Conservation (phyloP, 176 grass and related monocot genomes). For the Elaeis guineensis region DNA sequence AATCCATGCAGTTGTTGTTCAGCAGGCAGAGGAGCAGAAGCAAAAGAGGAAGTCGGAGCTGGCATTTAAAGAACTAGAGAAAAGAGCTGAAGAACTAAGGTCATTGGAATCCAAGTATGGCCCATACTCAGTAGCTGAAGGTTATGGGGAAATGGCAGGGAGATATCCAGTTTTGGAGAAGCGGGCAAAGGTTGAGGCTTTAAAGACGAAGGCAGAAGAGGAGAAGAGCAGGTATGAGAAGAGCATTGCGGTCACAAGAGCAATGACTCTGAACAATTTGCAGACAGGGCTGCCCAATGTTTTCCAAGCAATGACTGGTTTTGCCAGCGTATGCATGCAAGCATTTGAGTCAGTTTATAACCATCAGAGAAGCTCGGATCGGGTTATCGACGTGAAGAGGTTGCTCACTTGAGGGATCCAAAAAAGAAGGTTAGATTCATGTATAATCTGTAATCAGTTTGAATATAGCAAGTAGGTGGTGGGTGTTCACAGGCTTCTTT, state of each 20-base stretch:
- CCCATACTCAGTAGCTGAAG: slow-evolving; percentile 25
- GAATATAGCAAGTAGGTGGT: slow-evolving; percentile 8
- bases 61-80: slow-evolving; percentile 72
- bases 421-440: slow-evolving; percentile 3
- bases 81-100: slow-evolving; percentile 66
- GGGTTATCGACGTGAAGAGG: slow-evolving; percentile 54
- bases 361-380: slow-evolving; percentile 47
- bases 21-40: slow-evolving; percentile 85
- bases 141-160: slow-evolving; percentile 24
- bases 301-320: slow-evolving; percentile 94
- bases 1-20: slow-evolving; percentile 61
- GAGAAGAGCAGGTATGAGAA: slow-evolving; percentile 97
- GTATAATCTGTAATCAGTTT: slow-evolving; percentile 54
- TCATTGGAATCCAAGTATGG: slow-evolving; percentile 57
- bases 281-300: slow-evolving; percentile 90
- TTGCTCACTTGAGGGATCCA: slow-evolving; percentile 38
- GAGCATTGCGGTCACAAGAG: slow-evolving; percentile 73
- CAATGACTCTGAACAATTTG: slow-evolving; percentile 92
- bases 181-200: slow-evolving; percentile 56
- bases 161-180: slow-evolving; percentile 45
- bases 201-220: slow-evolving; percentile 65
- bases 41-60: slow-evolving; percentile 75
- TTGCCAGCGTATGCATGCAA: slow-evolving; percentile 80
- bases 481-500: no score
- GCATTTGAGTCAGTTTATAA: slow-evolving; percentile 78